Evolutionary conservation across 2,329 filamentous ascomycete species (phyloP), one percentile per base, ranked within the genome.

Genomic region (Teratosphaeria viscida): DNA sequence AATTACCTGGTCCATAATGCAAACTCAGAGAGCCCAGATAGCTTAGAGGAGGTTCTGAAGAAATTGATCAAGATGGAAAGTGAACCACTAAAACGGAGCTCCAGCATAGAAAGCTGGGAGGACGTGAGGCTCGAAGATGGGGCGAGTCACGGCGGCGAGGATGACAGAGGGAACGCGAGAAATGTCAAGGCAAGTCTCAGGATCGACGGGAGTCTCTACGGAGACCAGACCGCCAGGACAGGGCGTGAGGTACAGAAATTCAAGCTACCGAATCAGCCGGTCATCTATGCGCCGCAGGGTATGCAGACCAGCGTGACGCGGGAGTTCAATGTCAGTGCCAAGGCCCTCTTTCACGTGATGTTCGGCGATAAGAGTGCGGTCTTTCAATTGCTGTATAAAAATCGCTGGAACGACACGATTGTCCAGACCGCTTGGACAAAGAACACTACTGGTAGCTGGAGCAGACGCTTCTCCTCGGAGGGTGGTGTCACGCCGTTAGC

Each of bases 331-430:
- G 86, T 97, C 62, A 95, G 90, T 63, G 88, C 94, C 54, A 97
- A 99, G 73, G 90, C 90, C 0, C 85, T 96, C 60, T 99, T 97
- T 73, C 92, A 97, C 70, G 89, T 97, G 16, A 82, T 99, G 57
- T 99, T 97, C 73, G 94, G 94, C 43, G 94, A 99, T 74, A 95
- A 92, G 76, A 95, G 90, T 71, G 90, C 92, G 37, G 86, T 97
- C 47, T 99, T 96, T 75, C 90, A 94, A 67, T 85, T 92, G 68
- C 79, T 97, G 34, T 92, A 96, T 71, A 87, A 90, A 71, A 90
- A 95, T 71, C 83, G 89, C 57, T 82, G 86, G 67, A 90, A 89
- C 14, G 83, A 86, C 72, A 75, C 86, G 63, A 91, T 96, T 63
- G 85, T 87, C 2, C 92, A 96, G 74, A 88, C 89, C 0, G 90